Evolutionary conservation across 805 yeast species (phyloP).

Genomic region (Wickerhamiella siamensis): DNA sequence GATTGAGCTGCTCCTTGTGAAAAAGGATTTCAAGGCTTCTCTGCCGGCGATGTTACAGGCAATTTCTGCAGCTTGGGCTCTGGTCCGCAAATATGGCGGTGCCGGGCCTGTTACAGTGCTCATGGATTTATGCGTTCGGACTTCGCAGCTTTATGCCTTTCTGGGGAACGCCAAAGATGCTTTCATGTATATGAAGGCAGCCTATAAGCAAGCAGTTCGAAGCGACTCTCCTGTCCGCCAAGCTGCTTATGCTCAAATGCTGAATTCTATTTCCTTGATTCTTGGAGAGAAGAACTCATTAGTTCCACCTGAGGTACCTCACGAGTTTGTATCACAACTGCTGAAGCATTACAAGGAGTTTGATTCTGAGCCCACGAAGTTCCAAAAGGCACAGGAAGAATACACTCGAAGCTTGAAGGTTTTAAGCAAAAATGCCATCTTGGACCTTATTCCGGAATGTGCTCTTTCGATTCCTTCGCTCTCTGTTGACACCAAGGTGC

Average conservation of each 20-base stretch:
- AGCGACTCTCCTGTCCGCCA: neutral
- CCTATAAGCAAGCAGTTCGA: neutral
- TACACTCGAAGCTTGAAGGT: no score
- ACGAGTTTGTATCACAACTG: no score
- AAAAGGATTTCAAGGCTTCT: no score
- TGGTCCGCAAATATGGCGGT: no score
- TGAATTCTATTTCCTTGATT: neutral
- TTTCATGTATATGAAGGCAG: neutral
- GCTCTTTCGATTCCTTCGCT: neutral
- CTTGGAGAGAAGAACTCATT: neutral
- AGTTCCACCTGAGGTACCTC: no score
- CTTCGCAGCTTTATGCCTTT: neutral
- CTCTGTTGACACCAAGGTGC: neutral
- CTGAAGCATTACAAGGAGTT: no score
- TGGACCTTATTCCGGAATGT: neutral
- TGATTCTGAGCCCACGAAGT: neutral
- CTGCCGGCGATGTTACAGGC: neutral
- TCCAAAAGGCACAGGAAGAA: neutral
- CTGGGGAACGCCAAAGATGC: neutral
- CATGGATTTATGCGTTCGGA: neutral
- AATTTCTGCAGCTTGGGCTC: neutral
- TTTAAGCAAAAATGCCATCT: neutral
- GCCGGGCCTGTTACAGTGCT: neutral
- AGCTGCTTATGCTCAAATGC: neutral
- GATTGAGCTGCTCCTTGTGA: no score